A percentile compares a stretch with the other conserved stretches of the same genome.
Evolutionary conservation across 768 basidiomycete genomes (phyloP).

Genomic region (Krasilnikovozyma curviuscula): DNA sequence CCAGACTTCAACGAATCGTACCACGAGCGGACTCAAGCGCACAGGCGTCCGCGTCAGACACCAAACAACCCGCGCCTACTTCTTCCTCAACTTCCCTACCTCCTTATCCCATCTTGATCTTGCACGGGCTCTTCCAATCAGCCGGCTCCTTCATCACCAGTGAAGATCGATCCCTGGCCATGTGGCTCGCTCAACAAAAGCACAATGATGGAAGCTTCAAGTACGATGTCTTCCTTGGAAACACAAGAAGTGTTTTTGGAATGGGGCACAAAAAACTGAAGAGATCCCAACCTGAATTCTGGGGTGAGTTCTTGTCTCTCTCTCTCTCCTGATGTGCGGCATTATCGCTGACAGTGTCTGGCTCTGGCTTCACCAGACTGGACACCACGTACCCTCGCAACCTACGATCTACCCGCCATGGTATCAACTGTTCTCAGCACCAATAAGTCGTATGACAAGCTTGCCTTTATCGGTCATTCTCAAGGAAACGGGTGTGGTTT

Average conservation of each 20-base stretch:
- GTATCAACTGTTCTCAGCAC: slow-evolving; percentile 15
- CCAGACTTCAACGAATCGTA: slow-evolving; percentile 9
- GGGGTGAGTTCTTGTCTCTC: slow-evolving; percentile 25
- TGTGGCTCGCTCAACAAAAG: slow-evolving; percentile 33
- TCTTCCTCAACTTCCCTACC: too few species aligned
- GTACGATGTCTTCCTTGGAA: slow-evolving; percentile 31
- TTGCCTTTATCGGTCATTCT: slow-evolving; percentile 36
- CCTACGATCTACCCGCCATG: slow-evolving; percentile 35
- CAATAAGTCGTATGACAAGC: slow-evolving; percentile 15
- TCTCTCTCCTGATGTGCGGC: not conserved
- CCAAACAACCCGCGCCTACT: too few species aligned
- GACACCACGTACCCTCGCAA: slow-evolving; percentile 34
- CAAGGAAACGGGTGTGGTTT: slow-evolving; percentile 36
- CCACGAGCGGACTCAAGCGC: not conserved
- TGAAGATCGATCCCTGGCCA: slow-evolving; percentile 34
- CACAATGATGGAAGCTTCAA: not conserved
- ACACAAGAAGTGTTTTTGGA: slow-evolving; percentile 33
- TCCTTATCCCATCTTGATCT: slow-evolving; percentile 32
- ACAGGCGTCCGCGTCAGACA: not conserved
- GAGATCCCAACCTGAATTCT: slow-evolving; percentile 32
- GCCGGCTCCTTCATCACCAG: slow-evolving; percentile 34
- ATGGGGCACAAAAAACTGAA: slow-evolving; percentile 32
- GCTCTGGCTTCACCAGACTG: slow-evolving; percentile 24
- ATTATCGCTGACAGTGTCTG: too few species aligned
- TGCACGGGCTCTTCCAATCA: slow-evolving; percentile 35